Evolutionary conservation across 305 asterid species (phyloP).

Genomic region (Coffea humblotiana): DNA sequence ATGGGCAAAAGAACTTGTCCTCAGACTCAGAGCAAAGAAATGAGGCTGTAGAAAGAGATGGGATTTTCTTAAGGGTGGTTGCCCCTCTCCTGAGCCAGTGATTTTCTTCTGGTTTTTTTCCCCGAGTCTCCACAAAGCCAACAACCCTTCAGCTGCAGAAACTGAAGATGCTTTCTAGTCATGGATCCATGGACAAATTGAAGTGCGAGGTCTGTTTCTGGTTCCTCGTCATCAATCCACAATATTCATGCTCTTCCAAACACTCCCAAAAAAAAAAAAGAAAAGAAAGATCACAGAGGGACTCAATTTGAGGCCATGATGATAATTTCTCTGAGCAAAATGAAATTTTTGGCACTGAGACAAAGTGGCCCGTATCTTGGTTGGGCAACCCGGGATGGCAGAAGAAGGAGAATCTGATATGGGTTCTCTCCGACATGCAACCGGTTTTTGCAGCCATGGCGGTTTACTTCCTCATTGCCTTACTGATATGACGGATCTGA

Average conservation of each 20-base stretch:
- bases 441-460: conserved; percentile 16
- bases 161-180: too few species aligned
- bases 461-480: not conserved
- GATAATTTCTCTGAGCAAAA: conserved; percentile 19
- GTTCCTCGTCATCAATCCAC: too few species aligned
- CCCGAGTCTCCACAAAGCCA: not conserved
- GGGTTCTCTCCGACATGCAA: not conserved
- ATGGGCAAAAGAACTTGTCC: not conserved
- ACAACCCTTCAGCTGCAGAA: conserved; percentile 12
- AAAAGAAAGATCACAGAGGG: too few species aligned
- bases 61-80: conserved; percentile 46
- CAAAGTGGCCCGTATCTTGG: conserved; percentile 21
- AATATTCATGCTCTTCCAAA: too few species aligned
- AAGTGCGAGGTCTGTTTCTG: too few species aligned
- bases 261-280: too few species aligned
- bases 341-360: not conserved
- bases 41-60: conserved; percentile 25
- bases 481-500: not conserved
- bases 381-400: conserved; percentile 22
- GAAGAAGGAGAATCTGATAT: not conserved
- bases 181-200: too few species aligned
- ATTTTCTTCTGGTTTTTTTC: conserved; percentile 2
- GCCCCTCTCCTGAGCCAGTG: conserved; percentile 36
- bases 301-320: conserved; percentile 3
- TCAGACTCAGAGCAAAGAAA: conserved; percentile 10